Base-by-base conservation (phyloP, 2,329 filamentous ascomycete species). In the Botrytis hyacinthi region DNA sequence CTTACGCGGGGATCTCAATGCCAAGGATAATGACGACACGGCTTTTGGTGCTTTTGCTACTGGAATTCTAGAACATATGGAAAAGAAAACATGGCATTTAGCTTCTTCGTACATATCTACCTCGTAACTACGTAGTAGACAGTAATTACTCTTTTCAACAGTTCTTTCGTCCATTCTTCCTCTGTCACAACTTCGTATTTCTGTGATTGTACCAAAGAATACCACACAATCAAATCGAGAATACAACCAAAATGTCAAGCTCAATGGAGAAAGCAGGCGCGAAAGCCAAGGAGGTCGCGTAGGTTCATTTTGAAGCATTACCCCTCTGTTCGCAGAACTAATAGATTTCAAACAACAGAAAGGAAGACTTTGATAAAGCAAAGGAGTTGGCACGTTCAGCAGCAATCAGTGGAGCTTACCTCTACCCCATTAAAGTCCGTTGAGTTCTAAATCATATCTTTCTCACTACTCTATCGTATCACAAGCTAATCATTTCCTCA, bases 361-460 rank as follows among this genome's bases (percentile, higher is more conserved):
- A 89, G 76, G 90, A 95, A 77, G 95, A 98, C 80, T 90, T 91
- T 73, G 86, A 88, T 75, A 89, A 90, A 76, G 88, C 92, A 72
- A 89, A 85, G 77, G 82, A 83, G 26, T 85, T 94, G 54, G 86
- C 93, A 60, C 83, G 86, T 59, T 89, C 93, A 79, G 93, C 93
- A 46, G 88, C 90, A 70, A 89, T 86, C 78, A 97, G 94, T 76
- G 89, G 90, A 68, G 89, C 94, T 37, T 97, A 96, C 81, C 83
- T 97, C 76, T 98, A 97, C 83, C 95, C 95, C 40, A 86, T 98
- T 83, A 94, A 88, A 85, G 86, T 87, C 80, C 46, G 75, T 71
- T 32, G 35, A 9, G 44, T 22, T 54, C 16, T 10, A 26, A 46
- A n/a, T 37, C 37, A 51, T 6, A 51, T 32, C 18, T n/a, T 42